Evolutionary conservation across 2,329 filamentous ascomycete species (phyloP).

Genomic region (Lojkania enalia): DNA sequence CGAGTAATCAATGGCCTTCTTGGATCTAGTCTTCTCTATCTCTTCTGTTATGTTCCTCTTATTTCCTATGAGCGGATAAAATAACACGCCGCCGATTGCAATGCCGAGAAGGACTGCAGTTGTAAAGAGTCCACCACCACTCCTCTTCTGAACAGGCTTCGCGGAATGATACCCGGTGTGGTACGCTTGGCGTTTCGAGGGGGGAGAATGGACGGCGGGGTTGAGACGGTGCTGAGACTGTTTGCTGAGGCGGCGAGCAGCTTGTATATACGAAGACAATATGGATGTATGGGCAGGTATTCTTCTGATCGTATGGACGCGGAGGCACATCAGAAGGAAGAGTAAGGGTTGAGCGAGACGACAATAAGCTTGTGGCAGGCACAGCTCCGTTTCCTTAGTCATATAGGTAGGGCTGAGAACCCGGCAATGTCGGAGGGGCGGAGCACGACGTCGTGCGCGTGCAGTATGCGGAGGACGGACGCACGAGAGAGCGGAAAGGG

Average conservation of each 20-base stretch:
- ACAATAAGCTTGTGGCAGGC: slow-evolving; percentile 16
- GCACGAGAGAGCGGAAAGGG: background rate
- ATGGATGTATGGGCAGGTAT: slow-evolving; percentile 12
- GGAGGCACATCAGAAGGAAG: slow-evolving; percentile 27
- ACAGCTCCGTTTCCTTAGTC: slow-evolving; percentile 2
- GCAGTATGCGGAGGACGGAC: background rate
- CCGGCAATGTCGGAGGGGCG: slow-evolving; percentile 22
- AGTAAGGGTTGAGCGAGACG: slow-evolving; percentile 8
- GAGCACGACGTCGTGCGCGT: slow-evolving; percentile 10
- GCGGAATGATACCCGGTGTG: slow-evolving; percentile 10
- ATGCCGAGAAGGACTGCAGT: slow-evolving; percentile 33
- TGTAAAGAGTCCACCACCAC: slow-evolving; percentile 32
- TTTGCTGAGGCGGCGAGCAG: slow-evolving; percentile 5
- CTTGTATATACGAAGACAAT: slow-evolving; percentile 3
- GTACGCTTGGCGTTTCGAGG: slow-evolving; percentile 17
- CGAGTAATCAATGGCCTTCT: slow-evolving; percentile 23
- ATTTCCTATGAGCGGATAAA: slow-evolving; percentile 25
- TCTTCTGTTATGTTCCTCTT: slow-evolving; percentile 13
- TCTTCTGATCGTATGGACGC: slow-evolving; percentile 24
- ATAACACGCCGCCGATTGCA: slow-evolving; percentile 37
- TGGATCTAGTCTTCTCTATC: slow-evolving; percentile 9
- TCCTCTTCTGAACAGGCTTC: slow-evolving; percentile 20
- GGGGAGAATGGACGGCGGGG: slow-evolving; percentile 9
- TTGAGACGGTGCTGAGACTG: slow-evolving; percentile 19
- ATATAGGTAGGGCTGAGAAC: slow-evolving; percentile 5